Evolutionary conservation across 441 rosid genomes (phyloP).

Genomic region (Hura crepitans): DNA sequence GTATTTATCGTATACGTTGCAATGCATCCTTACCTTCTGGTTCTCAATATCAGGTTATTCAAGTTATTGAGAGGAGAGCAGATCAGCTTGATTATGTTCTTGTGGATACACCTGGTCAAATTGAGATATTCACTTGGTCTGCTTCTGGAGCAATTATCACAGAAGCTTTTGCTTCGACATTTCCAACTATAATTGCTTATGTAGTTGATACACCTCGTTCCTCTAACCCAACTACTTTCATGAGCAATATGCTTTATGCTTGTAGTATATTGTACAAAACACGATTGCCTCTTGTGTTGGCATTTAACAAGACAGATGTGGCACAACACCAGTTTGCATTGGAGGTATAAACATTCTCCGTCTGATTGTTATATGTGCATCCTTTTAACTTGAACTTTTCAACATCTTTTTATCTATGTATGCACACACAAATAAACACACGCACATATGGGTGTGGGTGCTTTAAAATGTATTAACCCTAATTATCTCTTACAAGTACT

Average conservation of each 20-base stretch:
- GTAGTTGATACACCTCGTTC: conserved; percentile 97
- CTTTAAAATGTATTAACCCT: too few relatives aligned
- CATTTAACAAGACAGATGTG: conserved; percentile 90
- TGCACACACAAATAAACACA: too few relatives aligned
- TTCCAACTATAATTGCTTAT: conserved; percentile 81
- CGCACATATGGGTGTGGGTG: too few relatives aligned
- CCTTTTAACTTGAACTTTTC: not conserved
- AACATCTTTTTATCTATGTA: too few relatives aligned
- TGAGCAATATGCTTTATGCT: conserved; percentile 98
- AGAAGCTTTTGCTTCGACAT: conserved; percentile 95
- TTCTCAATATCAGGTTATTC: conserved; percentile 49
- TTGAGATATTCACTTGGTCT: conserved; percentile 98
- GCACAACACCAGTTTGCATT: conserved; percentile 92
- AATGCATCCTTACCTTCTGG: conserved; percentile 14
- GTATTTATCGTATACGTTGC: not conserved
- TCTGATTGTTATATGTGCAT: not conserved
- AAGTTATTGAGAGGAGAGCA: conserved; percentile 80
- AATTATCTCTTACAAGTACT: not conserved
- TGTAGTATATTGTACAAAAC: conserved; percentile 97
- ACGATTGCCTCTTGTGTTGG: conserved; percentile 79
- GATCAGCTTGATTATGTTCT: conserved; percentile 93
- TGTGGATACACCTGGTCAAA: conserved; percentile 98
- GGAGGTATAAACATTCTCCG: conserved; percentile 48
- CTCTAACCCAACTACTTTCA: conserved; percentile 78
- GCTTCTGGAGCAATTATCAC: conserved; percentile 98